Evolutionary conservation across 805 yeast species (phyloP).

Genomic region (Sugiyamaella qingdaonensis): DNA sequence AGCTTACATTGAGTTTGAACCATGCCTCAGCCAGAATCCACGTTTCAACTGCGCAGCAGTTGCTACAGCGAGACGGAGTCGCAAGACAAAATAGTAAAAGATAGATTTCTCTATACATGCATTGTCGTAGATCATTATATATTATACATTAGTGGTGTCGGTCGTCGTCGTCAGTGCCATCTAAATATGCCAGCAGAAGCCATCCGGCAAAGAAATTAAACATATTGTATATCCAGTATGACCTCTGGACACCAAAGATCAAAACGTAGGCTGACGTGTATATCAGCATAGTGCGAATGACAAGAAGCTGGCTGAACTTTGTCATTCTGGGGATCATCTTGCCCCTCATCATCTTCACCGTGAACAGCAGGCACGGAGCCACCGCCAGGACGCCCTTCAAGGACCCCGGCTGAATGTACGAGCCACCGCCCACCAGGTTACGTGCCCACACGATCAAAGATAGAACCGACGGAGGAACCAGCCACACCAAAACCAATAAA

Average conservation of each 20-base stretch:
- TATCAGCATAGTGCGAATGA: slow-evolving; percentile 38
- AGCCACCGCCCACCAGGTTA: slow-evolving; percentile 64
- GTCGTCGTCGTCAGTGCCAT: slow-evolving; percentile 6
- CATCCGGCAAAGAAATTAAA: slow-evolving; percentile 49
- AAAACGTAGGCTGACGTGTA: slow-evolving; percentile 60
- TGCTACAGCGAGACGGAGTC: too few species aligned
- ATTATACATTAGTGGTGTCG: not conserved
- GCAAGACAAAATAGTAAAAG: too few species aligned
- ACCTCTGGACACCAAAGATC: slow-evolving; percentile 71
- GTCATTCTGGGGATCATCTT: slow-evolving; percentile 41
- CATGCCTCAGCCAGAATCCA: too few species aligned
- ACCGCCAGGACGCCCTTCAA: slow-evolving; percentile 81
- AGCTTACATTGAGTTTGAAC: too few species aligned
- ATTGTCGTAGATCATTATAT: slow-evolving; percentile 1
- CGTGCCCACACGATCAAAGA: slow-evolving; percentile 77
- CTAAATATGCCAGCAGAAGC: slow-evolving; percentile 18
- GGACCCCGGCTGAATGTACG: slow-evolving; percentile 82
- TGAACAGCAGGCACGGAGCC: slow-evolving; percentile 61
- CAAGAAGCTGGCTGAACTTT: slow-evolving; percentile 12
- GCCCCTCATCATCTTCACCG: slow-evolving; percentile 52
- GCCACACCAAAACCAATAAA: slow-evolving; percentile 66
- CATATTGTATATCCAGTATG: slow-evolving; percentile 81
- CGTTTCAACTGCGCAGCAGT: too few species aligned
- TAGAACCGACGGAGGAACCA: slow-evolving; percentile 75
- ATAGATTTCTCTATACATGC: not conserved